Evolutionary conservation across 495 filamentous ascomycete genomes (phyloP).

Genomic region (Lindgomyces ingoldianus): DNA sequence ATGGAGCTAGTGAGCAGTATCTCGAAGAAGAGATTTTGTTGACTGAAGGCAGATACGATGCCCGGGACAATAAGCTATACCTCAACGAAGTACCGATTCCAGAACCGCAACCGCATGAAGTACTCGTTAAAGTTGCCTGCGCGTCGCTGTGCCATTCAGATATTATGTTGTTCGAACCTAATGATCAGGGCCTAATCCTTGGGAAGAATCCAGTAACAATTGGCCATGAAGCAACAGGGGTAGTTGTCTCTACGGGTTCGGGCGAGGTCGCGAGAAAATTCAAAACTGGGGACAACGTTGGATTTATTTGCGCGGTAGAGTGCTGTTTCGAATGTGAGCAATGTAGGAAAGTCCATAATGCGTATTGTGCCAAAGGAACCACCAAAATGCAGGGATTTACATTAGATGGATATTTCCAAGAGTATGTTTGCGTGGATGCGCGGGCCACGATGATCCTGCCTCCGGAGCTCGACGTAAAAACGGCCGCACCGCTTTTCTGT

Average conservation of each 20-base stretch:
- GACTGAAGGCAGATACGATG: slow-evolving; percentile 30
- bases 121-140: slow-evolving; percentile 39
- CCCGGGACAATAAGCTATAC: slow-evolving; percentile 34
- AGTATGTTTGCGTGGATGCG: slow-evolving; percentile 39
- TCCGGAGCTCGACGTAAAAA: slow-evolving; percentile 35
- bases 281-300: slow-evolving; percentile 39
- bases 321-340: slow-evolving; percentile 41
- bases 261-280: slow-evolving; percentile 34
- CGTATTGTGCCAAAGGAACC: slow-evolving; percentile 34
- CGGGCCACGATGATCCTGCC: slow-evolving; percentile 36
- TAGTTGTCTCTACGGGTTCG: slow-evolving; percentile 31
- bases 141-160: slow-evolving; percentile 43
- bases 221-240: slow-evolving; percentile 39
- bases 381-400: slow-evolving; percentile 41
- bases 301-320: slow-evolving; percentile 38
- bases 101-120: slow-evolving; percentile 32
- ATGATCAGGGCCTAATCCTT: slow-evolving; percentile 38
- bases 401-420: slow-evolving; percentile 40
- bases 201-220: slow-evolving; percentile 36
- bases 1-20: too few relatives aligned
- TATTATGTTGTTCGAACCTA: slow-evolving; percentile 41
- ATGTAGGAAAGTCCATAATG: slow-evolving; percentile 30
- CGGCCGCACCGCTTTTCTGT: slow-evolving; percentile 41
- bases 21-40: not conserved
- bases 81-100: slow-evolving; percentile 39